Percentiles rank a stretch among this genome's conserved stretches.
These are phyloP conservation scores for Verticillium longisporum DNA, from an alignment of 2,329 filamentous ascomycete genomes.

Conservation along the genomic window DNA sequence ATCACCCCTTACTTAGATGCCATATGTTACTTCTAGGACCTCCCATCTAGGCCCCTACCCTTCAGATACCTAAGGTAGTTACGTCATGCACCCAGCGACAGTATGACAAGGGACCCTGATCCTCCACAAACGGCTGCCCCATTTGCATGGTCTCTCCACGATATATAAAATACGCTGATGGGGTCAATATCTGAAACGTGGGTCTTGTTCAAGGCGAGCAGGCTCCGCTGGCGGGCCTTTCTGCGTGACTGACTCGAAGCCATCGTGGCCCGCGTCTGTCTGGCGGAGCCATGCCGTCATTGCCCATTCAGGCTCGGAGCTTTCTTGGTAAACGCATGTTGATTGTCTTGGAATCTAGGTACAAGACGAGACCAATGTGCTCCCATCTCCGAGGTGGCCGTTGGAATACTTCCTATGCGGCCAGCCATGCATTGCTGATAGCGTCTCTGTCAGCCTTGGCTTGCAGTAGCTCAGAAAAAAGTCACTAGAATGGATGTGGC, in stretches of 20 bases:
- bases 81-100: neutral
- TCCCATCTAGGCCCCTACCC: neutral
- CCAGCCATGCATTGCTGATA: neutral
- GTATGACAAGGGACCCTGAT: neutral
- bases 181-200: neutral
- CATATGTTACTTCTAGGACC: neutral
- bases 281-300: neutral
- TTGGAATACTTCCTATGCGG: neutral
- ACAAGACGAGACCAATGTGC: neutral
- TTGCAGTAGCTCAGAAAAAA: too few relatives aligned
- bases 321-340: neutral
- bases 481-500: too few relatives aligned
- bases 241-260: neutral
- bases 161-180: neutral
- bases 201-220: neutral
- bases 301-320: neutral
- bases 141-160: neutral
- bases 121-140: neutral
- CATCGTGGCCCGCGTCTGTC: neutral
- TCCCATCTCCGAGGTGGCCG: neutral
- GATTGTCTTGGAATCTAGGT: neutral
- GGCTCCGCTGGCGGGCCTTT: neutral
- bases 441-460: neutral
- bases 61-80: neutral
- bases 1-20: neutral